Percentiles rank a stretch among this genome's conserved stretches.
Conservation (phyloP, 805 yeast genomes). For the Candida hungchunana region DNA sequence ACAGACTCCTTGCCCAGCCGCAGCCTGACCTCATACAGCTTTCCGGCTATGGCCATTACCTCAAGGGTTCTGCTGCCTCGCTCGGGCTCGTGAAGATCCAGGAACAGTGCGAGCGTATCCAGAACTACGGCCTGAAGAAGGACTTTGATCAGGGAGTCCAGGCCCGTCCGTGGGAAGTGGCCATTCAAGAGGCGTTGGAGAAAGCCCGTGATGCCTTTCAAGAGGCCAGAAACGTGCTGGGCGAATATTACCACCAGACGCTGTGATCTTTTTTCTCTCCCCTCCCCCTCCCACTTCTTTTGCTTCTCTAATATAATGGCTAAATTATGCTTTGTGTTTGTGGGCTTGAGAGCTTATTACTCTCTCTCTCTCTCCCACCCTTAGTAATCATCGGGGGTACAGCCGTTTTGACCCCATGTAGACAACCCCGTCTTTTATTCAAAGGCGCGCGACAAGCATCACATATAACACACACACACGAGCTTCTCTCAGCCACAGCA, state of each 20-base stretch:
- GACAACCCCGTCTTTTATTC: too few species aligned
- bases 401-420: too few species aligned
- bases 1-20: constrained; percentile 37
- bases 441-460: too few species aligned
- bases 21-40: constrained; percentile 44
- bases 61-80: constrained; percentile 95
- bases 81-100: constrained; percentile 81
- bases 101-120: constrained; percentile 87
- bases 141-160: constrained; percentile 29
- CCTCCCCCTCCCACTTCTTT: not conserved
- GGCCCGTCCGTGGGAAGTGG: constrained; percentile 27
- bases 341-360: too few species aligned
- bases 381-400: too few species aligned
- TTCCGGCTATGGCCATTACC: constrained; percentile 81
- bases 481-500: too few species aligned
- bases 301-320: too few species aligned
- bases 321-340: too few species aligned
- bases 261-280: constrained; percentile 8
- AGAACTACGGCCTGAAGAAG: constrained; percentile 65
- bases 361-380: too few species aligned
- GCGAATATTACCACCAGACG: constrained; percentile 45
- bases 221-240: constrained; percentile 45
- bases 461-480: too few species aligned
- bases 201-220: constrained; percentile 48
- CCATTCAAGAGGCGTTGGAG: constrained; percentile 49